phyloP scores from a whole-genome alignment of 1,139 yeast genomes.

The Yamadazyma oceani region DNA sequence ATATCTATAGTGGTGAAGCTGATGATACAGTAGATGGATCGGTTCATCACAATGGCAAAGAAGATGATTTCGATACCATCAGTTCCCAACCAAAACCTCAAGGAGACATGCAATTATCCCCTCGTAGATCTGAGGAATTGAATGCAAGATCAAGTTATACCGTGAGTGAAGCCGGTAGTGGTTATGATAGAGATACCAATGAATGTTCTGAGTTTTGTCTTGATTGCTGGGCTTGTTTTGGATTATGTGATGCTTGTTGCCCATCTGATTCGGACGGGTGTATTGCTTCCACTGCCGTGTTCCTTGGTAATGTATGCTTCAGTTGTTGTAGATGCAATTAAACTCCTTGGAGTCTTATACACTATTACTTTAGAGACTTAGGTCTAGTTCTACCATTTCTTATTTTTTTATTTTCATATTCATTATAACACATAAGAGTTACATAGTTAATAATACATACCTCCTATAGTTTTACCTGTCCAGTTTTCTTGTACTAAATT shows the following conservation, averaged over 20 bases:
- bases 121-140: conserved; percentile 10
- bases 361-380: no score
- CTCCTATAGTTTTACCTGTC: neutral
- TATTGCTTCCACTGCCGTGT: conserved; percentile 34
- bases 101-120: conserved; percentile 16
- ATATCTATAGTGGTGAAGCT: neutral
- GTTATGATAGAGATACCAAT: conserved; percentile 35
- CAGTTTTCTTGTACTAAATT: no score
- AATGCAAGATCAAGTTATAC: conserved; percentile 18
- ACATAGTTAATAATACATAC: neutral
- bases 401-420: neutral
- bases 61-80: conserved; percentile 10
- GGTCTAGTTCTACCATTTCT: neutral
- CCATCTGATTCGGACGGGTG: conserved; percentile 46
- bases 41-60: conserved; percentile 5
- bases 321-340: conserved; percentile 34
- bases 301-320: conserved; percentile 39
- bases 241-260: conserved; percentile 42
- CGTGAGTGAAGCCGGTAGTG: conserved; percentile 32
- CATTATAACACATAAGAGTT: neutral
- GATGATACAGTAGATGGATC: conserved; percentile 1
- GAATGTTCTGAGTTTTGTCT: conserved; percentile 48
- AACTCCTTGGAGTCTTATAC: neutral
- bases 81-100: conserved; percentile 17
- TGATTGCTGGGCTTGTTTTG: conserved; percentile 41